Evolutionary conservation across 805 yeast genomes (phyloP).

Genomic region (Candida koratica): DNA sequence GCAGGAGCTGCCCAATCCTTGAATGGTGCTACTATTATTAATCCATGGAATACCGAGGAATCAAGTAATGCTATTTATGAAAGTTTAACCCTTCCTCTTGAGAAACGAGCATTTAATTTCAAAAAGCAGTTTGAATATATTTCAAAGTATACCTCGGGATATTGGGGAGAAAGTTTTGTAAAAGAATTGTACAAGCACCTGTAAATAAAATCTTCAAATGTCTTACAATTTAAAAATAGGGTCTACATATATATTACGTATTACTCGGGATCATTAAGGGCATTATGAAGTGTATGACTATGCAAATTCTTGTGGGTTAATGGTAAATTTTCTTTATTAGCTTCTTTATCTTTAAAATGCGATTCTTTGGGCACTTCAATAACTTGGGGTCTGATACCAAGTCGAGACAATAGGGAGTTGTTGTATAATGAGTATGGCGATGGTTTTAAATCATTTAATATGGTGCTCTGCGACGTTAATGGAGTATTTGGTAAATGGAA

Average conservation of each 20-base stretch:
- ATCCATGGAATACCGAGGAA: slow-evolving; percentile 99
- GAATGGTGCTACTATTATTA: slow-evolving; percentile 89
- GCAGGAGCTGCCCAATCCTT: slow-evolving; percentile 99
- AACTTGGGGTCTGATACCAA: slow-evolving; percentile 42
- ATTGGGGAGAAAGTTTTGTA: slow-evolving; percentile 96
- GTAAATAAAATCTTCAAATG: too few species aligned
- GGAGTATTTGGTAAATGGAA: slow-evolving; percentile 29
- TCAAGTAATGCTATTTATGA: slow-evolving; percentile 81
- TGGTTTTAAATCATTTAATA: slow-evolving; percentile 18
- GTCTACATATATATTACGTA: too few species aligned
- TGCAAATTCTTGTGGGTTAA: slow-evolving; percentile 30
- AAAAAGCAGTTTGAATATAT: slow-evolving; percentile 81
- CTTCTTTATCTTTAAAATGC: not conserved
- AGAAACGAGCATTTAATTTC: slow-evolving; percentile 75
- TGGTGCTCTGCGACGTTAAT: slow-evolving; percentile 33
- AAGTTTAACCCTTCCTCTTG: slow-evolving; percentile 79
- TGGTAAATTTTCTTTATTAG: slow-evolving; percentile 20
- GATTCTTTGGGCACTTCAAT: slow-evolving; percentile 23
- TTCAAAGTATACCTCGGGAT: slow-evolving; percentile 88
- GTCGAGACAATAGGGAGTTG: slow-evolving; percentile 32
- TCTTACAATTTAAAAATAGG: too few species aligned
- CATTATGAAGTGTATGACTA: slow-evolving; percentile 20
- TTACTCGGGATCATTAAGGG: slow-evolving; percentile 17
- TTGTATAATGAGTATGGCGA: slow-evolving; percentile 29
- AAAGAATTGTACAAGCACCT: slow-evolving; percentile 60